These are phyloP conservation scores for Aspergillus ochraceus DNA, from an alignment of 2,329 filamentous ascomycete genomes.

Conservation along the genomic window DNA sequence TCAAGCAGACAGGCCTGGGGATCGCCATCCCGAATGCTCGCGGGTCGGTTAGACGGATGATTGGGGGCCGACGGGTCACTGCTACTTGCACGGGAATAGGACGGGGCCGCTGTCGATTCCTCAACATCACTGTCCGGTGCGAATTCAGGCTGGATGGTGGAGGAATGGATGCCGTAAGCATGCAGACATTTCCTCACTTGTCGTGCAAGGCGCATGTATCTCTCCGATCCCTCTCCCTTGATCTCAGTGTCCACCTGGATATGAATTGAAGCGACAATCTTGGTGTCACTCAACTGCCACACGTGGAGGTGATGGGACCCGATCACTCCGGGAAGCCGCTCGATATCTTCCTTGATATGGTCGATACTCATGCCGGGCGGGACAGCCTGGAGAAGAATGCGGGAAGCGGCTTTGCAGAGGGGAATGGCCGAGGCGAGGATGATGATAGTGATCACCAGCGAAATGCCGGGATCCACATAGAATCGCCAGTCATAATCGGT, in stretches of 20 bases:
- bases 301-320: constrained; percentile 96
- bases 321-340: constrained; percentile 77
- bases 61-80: constrained; percentile 17
- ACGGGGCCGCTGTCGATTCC: constrained; percentile 24
- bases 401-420: constrained; percentile 55
- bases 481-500: constrained; percentile 76
- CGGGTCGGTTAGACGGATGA: constrained; percentile 34
- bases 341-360: constrained; percentile 90
- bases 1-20: constrained; percentile 47
- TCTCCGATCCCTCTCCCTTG: constrained; percentile 70
- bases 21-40: constrained; percentile 39
- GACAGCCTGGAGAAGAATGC: constrained; percentile 91
- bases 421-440: constrained; percentile 57
- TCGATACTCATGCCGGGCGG: constrained; percentile 84
- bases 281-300: constrained; percentile 95
- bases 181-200: constrained; percentile 86
- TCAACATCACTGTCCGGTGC: constrained; percentile 38
- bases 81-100: constrained; percentile 19
- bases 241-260: constrained; percentile 90
- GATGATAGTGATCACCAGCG: constrained; percentile 84
- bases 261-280: constrained; percentile 89
- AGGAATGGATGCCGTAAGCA: constrained; percentile 93
- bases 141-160: constrained; percentile 94
- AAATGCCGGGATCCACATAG: constrained; percentile 90
- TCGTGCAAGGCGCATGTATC: constrained; percentile 88